phyloP scores from a whole-genome alignment of 2,329 filamentous ascomycete genomes.

The Tolypocladium sp. region DNA sequence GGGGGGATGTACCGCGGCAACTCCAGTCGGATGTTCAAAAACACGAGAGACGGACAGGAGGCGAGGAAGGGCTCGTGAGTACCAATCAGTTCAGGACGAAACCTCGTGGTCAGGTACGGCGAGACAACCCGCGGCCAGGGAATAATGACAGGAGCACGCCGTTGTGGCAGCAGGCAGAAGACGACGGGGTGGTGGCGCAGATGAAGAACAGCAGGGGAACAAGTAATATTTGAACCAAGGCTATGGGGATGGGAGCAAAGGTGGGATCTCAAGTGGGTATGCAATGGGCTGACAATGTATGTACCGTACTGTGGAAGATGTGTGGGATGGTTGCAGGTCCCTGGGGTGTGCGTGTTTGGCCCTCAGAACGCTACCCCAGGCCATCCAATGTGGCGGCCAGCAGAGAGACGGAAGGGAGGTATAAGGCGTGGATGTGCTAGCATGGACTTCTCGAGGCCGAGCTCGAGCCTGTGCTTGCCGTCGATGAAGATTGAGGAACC shows the following conservation, averaged over 20 bases:
- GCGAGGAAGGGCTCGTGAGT: slow-evolving; percentile 2
- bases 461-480: neutral
- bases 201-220: slow-evolving; percentile 20
- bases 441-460: neutral
- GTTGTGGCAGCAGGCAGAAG: slow-evolving; percentile 3
- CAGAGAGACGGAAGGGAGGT: neutral
- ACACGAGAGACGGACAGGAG: neutral
- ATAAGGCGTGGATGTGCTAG: neutral
- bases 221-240: slow-evolving; percentile 23
- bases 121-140: slow-evolving; percentile 3
- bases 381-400: neutral
- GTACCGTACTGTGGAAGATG: slow-evolving; percentile 4
- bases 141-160: slow-evolving; percentile 5
- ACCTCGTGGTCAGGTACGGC: neutral
- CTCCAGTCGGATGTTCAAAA: neutral
- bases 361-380: neutral
- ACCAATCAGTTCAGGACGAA: slow-evolving; percentile 1
- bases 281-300: slow-evolving; percentile 21
- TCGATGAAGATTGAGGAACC: slow-evolving; percentile 2
- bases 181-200: slow-evolving; percentile 20
- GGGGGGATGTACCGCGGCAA: slow-evolving; percentile 1
- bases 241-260: slow-evolving; percentile 19
- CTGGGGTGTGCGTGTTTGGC: neutral
- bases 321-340: neutral
- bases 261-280: slow-evolving; percentile 26